phyloP scores from a whole-genome alignment of 1,139 yeast species.

The Sugiyamaella xylanicola region DNA sequence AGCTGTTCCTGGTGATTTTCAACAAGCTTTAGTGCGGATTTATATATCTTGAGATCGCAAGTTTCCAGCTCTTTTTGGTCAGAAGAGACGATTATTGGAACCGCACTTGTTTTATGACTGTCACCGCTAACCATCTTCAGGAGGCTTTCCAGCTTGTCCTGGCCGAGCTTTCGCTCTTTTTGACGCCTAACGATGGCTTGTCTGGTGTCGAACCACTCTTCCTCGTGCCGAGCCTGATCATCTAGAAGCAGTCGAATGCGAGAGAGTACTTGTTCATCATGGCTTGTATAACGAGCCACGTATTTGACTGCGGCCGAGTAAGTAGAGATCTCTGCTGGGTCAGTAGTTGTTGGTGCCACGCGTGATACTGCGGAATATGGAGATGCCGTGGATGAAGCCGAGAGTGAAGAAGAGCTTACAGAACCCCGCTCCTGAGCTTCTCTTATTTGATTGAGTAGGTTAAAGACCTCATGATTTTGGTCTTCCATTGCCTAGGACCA shows the following conservation, averaged over 20 bases:
- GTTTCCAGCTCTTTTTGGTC: constrained; percentile 25
- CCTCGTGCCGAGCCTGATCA: constrained; percentile 33
- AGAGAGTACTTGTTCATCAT: constrained; percentile 27
- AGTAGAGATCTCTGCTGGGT: constrained; percentile 31
- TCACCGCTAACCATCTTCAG: constrained; percentile 29
- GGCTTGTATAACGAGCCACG: constrained; percentile 30
- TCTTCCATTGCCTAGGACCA: background rate
- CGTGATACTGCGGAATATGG: background rate
- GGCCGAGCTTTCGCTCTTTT: constrained; percentile 21
- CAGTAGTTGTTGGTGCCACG: constrained; percentile 12
- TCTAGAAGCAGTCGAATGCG: constrained; percentile 29
- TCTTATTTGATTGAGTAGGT: constrained; percentile 28
- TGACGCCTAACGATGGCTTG: constrained; percentile 23
- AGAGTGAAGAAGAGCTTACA: background rate
- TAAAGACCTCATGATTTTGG: constrained; percentile 17
- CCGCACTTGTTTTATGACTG: too few species aligned
- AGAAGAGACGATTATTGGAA: too few species aligned
- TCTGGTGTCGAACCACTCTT: constrained; percentile 31
- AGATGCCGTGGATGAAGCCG: background rate
- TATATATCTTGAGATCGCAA: constrained; percentile 30
- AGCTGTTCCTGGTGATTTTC: constrained; percentile 27
- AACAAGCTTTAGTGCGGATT: constrained; percentile 25
- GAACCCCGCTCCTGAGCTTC: constrained; percentile 25
- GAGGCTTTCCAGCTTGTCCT: constrained; percentile 28
- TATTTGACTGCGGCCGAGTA: constrained; percentile 34